Percentiles rank a stretch among this genome's conserved stretches.
Conservation (phyloP, 75 land plant genomes). For the Ceratopteris richardii region DNA sequence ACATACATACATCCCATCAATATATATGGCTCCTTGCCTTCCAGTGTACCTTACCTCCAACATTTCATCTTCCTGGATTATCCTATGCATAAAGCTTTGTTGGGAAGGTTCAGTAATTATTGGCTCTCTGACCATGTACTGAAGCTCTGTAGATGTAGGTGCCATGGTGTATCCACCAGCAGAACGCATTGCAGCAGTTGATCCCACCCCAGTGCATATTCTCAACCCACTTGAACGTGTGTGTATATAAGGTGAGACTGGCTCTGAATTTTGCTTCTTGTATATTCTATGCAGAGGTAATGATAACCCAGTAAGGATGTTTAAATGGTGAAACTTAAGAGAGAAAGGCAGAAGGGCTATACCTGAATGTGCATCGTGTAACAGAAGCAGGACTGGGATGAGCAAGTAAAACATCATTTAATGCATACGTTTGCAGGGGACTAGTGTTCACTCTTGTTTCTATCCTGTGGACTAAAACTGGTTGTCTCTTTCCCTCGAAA, state of each 20-base stretch:
- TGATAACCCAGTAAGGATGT: background rate
- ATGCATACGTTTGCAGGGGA: constrained; percentile 36
- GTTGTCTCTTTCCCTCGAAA: constrained; percentile 31
- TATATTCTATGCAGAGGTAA: constrained; percentile 7
- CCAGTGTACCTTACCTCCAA: constrained; percentile 52
- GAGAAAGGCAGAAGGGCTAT: background rate
- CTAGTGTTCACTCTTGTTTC: constrained; percentile 44
- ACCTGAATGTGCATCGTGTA: constrained; percentile 85
- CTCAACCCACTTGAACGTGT: constrained; percentile 89
- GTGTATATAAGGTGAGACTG: constrained; percentile 29
- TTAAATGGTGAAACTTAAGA: background rate
- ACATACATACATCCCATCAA: constrained; percentile 77
- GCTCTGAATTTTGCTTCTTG: constrained; percentile 7
- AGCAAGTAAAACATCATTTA: constrained; percentile 78
- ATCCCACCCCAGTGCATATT: constrained; percentile 87
- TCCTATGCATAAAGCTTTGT: constrained; percentile 44
- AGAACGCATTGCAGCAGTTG: constrained; percentile 96
- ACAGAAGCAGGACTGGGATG: constrained; percentile 88
- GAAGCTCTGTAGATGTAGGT: constrained; percentile 51
- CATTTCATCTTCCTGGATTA: constrained; percentile 34
- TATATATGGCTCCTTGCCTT: constrained; percentile 54
- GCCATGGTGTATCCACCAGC: constrained; percentile 92
- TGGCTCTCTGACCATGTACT: constrained; percentile 96
- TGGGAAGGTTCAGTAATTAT: constrained; percentile 30
- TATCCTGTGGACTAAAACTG: constrained; percentile 59